Evolutionary conservation across 148 eudicot species (phyloP), one percentile per base, ranked within the genome.

Genomic region (Vaccinium corymbosum): DNA sequence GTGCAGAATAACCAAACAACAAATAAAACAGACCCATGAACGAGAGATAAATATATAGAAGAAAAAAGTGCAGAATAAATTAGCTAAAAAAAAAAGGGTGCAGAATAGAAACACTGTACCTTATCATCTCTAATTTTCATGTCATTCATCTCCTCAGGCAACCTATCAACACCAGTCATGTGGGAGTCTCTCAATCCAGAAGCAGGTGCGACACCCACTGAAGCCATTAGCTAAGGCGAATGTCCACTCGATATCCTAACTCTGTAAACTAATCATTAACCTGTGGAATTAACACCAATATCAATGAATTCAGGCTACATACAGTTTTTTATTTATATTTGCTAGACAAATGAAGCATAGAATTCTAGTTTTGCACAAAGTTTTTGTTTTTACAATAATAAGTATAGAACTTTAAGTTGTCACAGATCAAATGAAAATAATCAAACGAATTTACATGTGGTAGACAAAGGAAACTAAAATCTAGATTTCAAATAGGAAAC

Each of bases 61-160:
- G 17, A 13, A 78, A 22, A 19, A 8, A 29, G 55, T 50, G 11
- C 72, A 81, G 10, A 70, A 38, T 14, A 66, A 32, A 32, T 32
- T 32, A 32, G 35, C 35, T 0, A 32, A 32, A 13, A 78, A 22
- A 27, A 8, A 29, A 29, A 29, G 1, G 35, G 55, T 50, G 11
- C 72, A 81, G 17, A 70, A 38, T 15, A 66, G 48, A 25, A 9
- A 51, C 25, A 29, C 48, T 46, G 83, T 73, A 90, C 97, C 92
- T 91, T 93, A 62, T 93, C 98, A 88, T 94, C 98, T 84, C 95
- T 89, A 78, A 94, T 92, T 87, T 85, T 94, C 95, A 94, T 88
- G 76, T 93, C 98, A 87, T 86, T 92, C 92, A 94, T 86, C 88
- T 94, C 98, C 86, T 93, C 93, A 38, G 95, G 97, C 84, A 94